Base-by-base conservation (phyloP, 2,329 filamentous ascomycete genomes). In the Aureobasidium lini region DNA sequence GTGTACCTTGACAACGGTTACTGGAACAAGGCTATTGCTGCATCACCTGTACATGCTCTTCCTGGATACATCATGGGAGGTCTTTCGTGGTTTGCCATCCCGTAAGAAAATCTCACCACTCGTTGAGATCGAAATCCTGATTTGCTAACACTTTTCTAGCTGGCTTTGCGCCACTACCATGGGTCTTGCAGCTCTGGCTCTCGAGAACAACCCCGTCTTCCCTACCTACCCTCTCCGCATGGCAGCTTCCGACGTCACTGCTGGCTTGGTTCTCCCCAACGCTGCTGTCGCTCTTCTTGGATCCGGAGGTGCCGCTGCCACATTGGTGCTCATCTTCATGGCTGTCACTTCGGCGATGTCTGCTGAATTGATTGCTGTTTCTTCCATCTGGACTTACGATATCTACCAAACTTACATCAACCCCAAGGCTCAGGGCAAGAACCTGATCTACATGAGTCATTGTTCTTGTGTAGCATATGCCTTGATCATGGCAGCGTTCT, bases 11-110 rank as follows among this genome's bases (percentile, higher is more conserved):
- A 67, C 54, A 63, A 69, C 23, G 68, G 88, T 15, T 95, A 95
- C 76, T 95, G 91, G 75, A 94, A 95, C 79, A 95, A 95, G 73
- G 91, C 90, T 15, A 95, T 96, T 67, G 90, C 92, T 6, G 90
- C 92, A 0, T 87, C 85, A 23, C 90, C 90, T 0, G 87, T 93
- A 0, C 85, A 93, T 42, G 92, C 91, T 0, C 82, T 96, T 2
- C 91, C 91, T 0, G 91, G 91, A 16, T 96, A 96, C 69, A 86
- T 96, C 58, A 82, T 93, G 62, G 91, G 91, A 5, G 91, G 92
- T 23, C 80, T 95, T 1, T 86, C 84, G 52, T 96, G 91, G 91
- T 96, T 96, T 66, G 91, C 91, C 0, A 95, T 96, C 56, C 92
- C 92, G 0, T 40, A 40, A 40, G 37, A 13, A 13, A n/a, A 2